Evolutionary conservation across 305 asterid genomes (phyloP).

Genomic region (Ilex paraguariensis): DNA sequence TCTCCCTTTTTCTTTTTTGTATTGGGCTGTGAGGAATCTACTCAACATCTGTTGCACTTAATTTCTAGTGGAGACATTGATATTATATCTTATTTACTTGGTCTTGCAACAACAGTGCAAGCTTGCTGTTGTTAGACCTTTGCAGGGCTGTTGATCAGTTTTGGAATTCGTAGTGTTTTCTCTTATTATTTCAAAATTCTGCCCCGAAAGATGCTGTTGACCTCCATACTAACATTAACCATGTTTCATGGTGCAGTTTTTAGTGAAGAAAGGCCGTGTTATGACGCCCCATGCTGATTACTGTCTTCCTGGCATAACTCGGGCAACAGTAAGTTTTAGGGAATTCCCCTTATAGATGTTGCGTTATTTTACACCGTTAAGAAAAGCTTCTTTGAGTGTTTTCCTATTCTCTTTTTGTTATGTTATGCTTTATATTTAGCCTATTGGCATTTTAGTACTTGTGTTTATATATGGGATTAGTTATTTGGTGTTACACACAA

Average conservation of each 20-base stretch:
- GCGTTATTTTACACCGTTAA: neutral
- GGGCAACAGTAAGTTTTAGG: slow-evolving; percentile 65
- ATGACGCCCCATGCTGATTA: slow-evolving; percentile 84
- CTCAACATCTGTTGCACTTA: too few species aligned
- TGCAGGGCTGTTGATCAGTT: neutral
- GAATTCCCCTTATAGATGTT: slow-evolving; percentile 7
- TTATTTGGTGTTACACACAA: too few species aligned
- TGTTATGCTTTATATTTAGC: too few species aligned
- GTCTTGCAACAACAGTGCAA: too few species aligned
- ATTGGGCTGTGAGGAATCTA: too few species aligned
- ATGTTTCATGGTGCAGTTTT: slow-evolving; percentile 51
- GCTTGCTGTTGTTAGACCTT: too few species aligned
- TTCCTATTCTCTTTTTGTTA: neutral
- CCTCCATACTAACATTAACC: slow-evolving; percentile 4
- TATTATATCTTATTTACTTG: too few species aligned
- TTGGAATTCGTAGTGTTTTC: neutral
- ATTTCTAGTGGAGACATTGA: too few species aligned
- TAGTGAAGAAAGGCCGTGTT: slow-evolving; percentile 71
- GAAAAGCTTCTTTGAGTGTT: neutral
- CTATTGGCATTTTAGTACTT: too few species aligned
- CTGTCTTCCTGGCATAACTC: slow-evolving; percentile 88
- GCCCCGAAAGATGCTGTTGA: neutral
- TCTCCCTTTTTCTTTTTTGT: neutral
- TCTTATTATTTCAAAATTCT: neutral
- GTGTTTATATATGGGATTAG: too few species aligned